Conservation (phyloP, 768 basidiomycete species). For the Mycena crocata region DNA sequence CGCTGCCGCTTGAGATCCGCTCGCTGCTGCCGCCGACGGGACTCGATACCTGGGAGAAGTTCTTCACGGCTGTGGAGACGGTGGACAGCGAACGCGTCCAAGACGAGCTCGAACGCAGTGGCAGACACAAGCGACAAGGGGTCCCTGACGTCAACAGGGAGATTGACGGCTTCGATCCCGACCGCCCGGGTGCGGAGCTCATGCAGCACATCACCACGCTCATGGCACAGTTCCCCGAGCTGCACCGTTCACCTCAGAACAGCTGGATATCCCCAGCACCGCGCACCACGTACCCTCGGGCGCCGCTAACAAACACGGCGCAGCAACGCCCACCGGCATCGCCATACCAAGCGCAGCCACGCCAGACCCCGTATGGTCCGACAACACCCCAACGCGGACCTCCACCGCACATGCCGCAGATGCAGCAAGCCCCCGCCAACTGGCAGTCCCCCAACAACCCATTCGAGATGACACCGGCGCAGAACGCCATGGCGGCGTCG, state of each 20-base stretch:
- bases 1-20: neutral
- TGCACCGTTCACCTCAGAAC: neutral
- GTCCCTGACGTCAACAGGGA: neutral
- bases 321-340: neutral
- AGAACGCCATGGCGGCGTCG: neutral
- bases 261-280: neutral
- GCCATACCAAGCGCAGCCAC: neutral
- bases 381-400: neutral
- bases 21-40: neutral
- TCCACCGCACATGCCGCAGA: neutral
- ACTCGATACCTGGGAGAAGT: neutral
- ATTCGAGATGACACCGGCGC: neutral
- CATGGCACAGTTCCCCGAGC: neutral
- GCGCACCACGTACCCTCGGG: neutral
- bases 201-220: neutral
- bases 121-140: neutral
- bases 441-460: neutral
- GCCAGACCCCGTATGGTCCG: neutral
- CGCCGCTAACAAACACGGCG: neutral
- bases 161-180: neutral
- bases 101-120: slow-evolving; percentile 1
- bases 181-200: neutral
- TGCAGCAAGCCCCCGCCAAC: neutral
- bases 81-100: neutral
- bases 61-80: neutral